phyloP scores from a whole-genome alignment of 768 basidiomycete species.

The Trichaptum fuscoviolaceum region DNA sequence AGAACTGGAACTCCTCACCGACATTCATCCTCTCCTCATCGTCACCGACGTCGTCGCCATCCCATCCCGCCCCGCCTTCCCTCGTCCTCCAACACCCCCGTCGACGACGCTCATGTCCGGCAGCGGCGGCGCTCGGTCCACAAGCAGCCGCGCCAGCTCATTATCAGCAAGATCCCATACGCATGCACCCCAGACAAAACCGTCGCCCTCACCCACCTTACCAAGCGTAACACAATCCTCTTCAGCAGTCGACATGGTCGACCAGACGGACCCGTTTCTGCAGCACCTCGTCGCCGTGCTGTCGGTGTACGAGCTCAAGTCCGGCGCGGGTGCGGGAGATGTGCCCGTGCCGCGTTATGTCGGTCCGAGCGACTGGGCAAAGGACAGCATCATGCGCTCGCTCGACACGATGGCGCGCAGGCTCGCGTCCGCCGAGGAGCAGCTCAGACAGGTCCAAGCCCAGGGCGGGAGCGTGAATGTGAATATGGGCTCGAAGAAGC shows the following conservation, averaged over 20 bases:
- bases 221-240: not conserved
- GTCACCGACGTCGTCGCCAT: not conserved
- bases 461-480: slow-evolving; percentile 5
- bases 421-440: slow-evolving; percentile 52
- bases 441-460: slow-evolving; percentile 35
- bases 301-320: slow-evolving; percentile 47
- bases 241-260: slow-evolving; percentile 5
- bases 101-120: not conserved
- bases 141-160: not conserved
- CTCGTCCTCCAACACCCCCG: too few relatives aligned
- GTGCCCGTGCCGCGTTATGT: slow-evolving; percentile 50
- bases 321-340: slow-evolving; percentile 33
- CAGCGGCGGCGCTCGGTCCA: not conserved
- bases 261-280: slow-evolving; percentile 34
- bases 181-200: not conserved
- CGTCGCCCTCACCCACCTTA: not conserved
- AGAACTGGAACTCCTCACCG: not conserved
- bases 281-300: slow-evolving; percentile 53
- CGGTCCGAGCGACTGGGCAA: slow-evolving; percentile 54
- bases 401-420: slow-evolving; percentile 45
- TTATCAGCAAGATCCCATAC: not conserved
- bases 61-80: not conserved
- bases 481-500: not conserved
- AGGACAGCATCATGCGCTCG: slow-evolving; percentile 49
- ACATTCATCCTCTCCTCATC: not conserved